phyloP scores from a whole-genome alignment of 1,284 basidiomycete species.

The Tilletia caries region DNA sequence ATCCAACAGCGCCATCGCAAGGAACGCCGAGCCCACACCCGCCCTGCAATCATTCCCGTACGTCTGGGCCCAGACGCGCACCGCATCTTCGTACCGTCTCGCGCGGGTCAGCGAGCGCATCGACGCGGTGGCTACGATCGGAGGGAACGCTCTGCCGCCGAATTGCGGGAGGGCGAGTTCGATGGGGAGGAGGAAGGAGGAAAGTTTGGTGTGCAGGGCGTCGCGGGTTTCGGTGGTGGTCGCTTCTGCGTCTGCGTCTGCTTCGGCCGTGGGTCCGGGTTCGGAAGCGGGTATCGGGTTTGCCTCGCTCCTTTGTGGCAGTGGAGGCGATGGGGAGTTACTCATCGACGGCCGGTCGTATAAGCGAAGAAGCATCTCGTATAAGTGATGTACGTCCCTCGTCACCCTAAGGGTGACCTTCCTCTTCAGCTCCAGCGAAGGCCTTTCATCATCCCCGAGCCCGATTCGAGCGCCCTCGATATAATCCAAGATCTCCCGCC shows the following conservation, averaged over 20 bases:
- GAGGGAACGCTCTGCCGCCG: background rate
- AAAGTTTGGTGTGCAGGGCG: background rate
- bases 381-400: background rate
- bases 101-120: background rate
- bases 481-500: background rate
- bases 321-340: too few relatives aligned
- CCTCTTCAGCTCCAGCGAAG: background rate
- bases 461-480: background rate
- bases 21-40: background rate
- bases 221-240: background rate
- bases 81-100: background rate
- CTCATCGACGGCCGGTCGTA: too few relatives aligned
- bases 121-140: background rate
- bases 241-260: background rate
- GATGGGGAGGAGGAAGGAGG: background rate
- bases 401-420: background rate
- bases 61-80: background rate
- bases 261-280: too few relatives aligned
- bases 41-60: background rate
- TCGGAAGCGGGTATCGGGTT: too few relatives aligned
- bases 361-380: background rate
- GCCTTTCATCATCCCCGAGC: too few relatives aligned
- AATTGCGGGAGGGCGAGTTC: background rate
- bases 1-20: background rate
- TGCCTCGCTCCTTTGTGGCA: too few relatives aligned